Percentiles rank a stretch among this genome's conserved stretches.
phyloP scores from a whole-genome alignment of 108 stramenopile species.

The Nitzschia palea region DNA sequence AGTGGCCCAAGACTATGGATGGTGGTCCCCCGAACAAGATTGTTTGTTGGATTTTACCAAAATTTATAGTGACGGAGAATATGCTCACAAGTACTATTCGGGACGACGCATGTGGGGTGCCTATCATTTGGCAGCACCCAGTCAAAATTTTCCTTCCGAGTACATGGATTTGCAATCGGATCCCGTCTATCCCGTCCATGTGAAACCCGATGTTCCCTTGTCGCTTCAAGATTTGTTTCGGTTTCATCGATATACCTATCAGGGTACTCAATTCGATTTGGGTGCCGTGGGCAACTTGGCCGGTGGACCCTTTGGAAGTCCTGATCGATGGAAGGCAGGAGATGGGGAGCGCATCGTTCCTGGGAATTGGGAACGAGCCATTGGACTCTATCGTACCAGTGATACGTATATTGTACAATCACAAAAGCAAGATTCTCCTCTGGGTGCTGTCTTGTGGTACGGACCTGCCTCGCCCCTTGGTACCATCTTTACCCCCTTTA shows the following conservation, averaged over 20 bases:
- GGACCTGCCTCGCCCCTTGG: slow-evolving; percentile 41
- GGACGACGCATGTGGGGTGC: slow-evolving; percentile 47
- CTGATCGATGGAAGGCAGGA: slow-evolving; percentile 52
- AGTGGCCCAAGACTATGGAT: slow-evolving; percentile 59
- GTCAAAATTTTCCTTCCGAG: slow-evolving; percentile 27
- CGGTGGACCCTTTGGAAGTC: slow-evolving; percentile 47
- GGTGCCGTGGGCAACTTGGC: slow-evolving; percentile 42
- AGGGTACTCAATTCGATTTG: slow-evolving; percentile 67
- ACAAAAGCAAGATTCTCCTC: not conserved
- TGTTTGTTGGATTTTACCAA: slow-evolving; percentile 51
- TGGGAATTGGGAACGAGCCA: slow-evolving; percentile 61
- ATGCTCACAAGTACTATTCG: slow-evolving; percentile 51
- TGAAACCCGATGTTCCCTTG: slow-evolving; percentile 40
- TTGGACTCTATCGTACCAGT: slow-evolving; percentile 55
- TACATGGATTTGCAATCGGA: slow-evolving; percentile 54
- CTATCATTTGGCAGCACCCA: slow-evolving; percentile 29
- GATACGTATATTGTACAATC: slow-evolving; percentile 58
- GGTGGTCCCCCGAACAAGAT: slow-evolving; percentile 28
- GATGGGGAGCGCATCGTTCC: slow-evolving; percentile 17
- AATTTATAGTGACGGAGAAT: slow-evolving; percentile 51
- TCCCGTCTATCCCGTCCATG: slow-evolving; percentile 66
- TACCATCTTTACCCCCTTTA: slow-evolving; percentile 49
- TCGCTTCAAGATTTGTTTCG: slow-evolving; percentile 45
- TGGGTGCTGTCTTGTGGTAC: slow-evolving; percentile 47
- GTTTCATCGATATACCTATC: slow-evolving; percentile 69